Evolutionary conservation across 768 basidiomycete genomes (phyloP), one percentile per base, ranked within the genome.

Genomic region (Kockovaella imperatae): DNA sequence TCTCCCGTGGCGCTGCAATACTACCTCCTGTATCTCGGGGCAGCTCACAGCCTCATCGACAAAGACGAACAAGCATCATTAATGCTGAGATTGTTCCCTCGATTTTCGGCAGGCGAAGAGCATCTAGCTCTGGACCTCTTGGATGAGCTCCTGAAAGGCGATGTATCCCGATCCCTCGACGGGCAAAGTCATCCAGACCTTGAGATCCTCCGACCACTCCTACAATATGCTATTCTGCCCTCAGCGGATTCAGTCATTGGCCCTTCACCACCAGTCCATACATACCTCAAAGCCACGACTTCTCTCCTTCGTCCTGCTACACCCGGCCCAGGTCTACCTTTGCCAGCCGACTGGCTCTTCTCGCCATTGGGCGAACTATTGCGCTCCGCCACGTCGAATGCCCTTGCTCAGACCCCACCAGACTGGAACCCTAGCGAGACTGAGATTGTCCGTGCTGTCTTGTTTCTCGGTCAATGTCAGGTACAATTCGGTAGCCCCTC

Each of bases 371-470:
- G 87, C 56, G 83, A 89, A 56, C 78, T 96, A 6, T 74, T 96
- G 7, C 81, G 81, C 8, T 91, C 89, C 0, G 82, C 81, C 0
- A 80, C 82, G 0, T 78, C 83, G 0, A 71, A 77, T 0, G 83
- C 87, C 0, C 84, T 93, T 72, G 76, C 77, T 32, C 65, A 75
- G 18, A 76, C 86, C 1, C 86, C 88, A 0, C 52, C 72, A 0
- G 74, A 76, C 2, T 93, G 89, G 89, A 77, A 83, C 60, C 80
- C 81, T 0, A 82, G 81, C 3, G 90, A 96, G 67, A 74, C 79
- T 11, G 85, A 91, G 31, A 72, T 93, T 5, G 80, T 82, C 13
- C 79, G 83, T 17, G 78, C 80, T 0, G 78, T 82, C 5, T 72
- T 96, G 14, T 68, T 83, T 13, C 71, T 91, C n/a, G 75, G 77